phyloP scores from a whole-genome alignment of 805 yeast species.

The Yamadazyma tumulicola region DNA sequence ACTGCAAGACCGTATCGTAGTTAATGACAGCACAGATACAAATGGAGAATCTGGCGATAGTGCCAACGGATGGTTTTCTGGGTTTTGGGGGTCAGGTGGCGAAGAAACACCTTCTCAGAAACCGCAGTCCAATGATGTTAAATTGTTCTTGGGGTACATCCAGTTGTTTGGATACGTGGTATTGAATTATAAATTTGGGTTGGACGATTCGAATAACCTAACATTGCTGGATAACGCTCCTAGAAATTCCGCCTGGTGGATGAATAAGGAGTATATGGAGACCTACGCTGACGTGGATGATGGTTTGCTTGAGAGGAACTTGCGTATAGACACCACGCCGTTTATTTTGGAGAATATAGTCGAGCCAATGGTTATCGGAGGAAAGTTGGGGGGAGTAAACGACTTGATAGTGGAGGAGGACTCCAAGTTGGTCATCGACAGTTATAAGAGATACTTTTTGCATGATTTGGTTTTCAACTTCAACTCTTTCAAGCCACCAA shows the following conservation, averaged over 20 bases:
- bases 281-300: slow-evolving; percentile 21
- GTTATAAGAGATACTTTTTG: slow-evolving; percentile 20
- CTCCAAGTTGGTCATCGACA: slow-evolving; percentile 16
- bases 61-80: slow-evolving; percentile 7
- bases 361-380: slow-evolving; percentile 25
- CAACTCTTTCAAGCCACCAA: slow-evolving; percentile 18
- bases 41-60: not conserved
- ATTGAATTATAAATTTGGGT: slow-evolving; percentile 32
- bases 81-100: slow-evolving; percentile 3
- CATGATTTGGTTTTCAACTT: slow-evolving; percentile 34
- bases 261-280: slow-evolving; percentile 29
- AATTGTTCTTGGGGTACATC: slow-evolving; percentile 33
- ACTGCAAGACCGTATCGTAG: slow-evolving; percentile 9
- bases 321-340: slow-evolving; percentile 9
- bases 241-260: slow-evolving; percentile 29
- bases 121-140: slow-evolving; percentile 14
- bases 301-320: slow-evolving; percentile 19
- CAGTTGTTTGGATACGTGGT: slow-evolving; percentile 40
- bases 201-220: slow-evolving; percentile 10
- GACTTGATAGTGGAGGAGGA: slow-evolving; percentile 24
- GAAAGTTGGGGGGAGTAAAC: slow-evolving; percentile 34
- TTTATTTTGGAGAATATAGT: slow-evolving; percentile 11
- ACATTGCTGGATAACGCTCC: slow-evolving; percentile 12
- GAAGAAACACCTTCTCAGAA: not conserved
- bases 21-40: slow-evolving; percentile 3